phyloP scores from a whole-genome alignment of 2,329 filamentous ascomycete species.

The Ascocoryne sarcoides region DNA sequence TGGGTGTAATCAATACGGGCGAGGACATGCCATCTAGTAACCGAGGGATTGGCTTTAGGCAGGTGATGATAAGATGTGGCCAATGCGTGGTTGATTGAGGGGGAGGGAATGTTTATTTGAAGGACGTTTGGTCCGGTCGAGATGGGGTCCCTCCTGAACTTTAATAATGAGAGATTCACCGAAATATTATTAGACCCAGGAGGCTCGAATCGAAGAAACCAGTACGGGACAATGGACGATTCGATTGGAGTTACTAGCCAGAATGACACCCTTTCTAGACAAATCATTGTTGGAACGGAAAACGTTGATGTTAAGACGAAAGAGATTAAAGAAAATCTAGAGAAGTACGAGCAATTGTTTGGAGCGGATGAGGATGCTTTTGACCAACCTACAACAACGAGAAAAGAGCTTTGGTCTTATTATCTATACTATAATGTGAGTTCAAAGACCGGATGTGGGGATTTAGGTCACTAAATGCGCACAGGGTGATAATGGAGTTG shows the following conservation, averaged over 20 bases:
- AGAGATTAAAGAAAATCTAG: slow-evolving; percentile 16
- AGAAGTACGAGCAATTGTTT: slow-evolving; percentile 31
- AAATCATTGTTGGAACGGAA: neutral
- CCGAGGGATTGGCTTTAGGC: too few species aligned
- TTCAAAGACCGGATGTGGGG: neutral
- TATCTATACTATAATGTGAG: slow-evolving; percentile 35
- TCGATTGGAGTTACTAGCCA: slow-evolving; percentile 4
- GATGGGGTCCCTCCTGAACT: too few species aligned
- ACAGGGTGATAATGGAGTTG: slow-evolving; percentile 34
- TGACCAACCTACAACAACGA: slow-evolving; percentile 32
- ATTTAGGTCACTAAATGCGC: neutral
- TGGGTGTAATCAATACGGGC: too few species aligned
- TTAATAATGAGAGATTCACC: too few species aligned
- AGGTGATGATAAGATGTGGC: too few species aligned
- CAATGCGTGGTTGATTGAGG: too few species aligned
- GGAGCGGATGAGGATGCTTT: slow-evolving; percentile 30
- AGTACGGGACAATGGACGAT: slow-evolving; percentile 7
- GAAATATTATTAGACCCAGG: too few species aligned
- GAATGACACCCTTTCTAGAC: slow-evolving; percentile 5
- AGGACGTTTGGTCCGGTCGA: too few species aligned
- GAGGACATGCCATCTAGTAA: too few species aligned
- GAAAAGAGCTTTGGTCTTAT: slow-evolving; percentile 35
- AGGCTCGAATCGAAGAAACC: too few species aligned
- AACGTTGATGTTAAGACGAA: slow-evolving; percentile 9
- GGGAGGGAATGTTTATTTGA: too few species aligned